Conservation (phyloP, 257 asterid genomes). For the Plantago major region DNA sequence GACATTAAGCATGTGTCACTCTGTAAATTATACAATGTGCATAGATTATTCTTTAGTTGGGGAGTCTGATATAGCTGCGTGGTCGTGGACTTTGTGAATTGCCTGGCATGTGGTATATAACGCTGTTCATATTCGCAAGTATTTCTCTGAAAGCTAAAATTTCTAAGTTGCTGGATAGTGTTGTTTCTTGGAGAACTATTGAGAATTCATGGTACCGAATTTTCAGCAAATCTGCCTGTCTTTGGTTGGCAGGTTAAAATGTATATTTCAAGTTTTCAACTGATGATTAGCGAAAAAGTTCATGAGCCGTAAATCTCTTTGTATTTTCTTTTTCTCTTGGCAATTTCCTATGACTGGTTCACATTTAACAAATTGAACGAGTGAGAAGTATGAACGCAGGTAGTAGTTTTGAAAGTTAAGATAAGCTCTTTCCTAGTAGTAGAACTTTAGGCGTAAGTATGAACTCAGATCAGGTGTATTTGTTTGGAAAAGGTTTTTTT, state of each 20-base stretch:
- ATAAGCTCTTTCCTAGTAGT: too few relatives aligned
- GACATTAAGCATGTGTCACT: slow-evolving; percentile 16
- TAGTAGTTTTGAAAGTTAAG: too few relatives aligned
- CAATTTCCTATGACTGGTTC: too few relatives aligned
- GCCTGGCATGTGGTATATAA: slow-evolving; percentile 1
- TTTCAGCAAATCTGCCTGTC: not conserved
- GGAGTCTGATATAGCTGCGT: slow-evolving; percentile 7
- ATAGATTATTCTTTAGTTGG: slow-evolving; percentile 17
- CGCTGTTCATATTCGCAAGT: slow-evolving; percentile 20
- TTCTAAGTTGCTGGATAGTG: slow-evolving; percentile 12
- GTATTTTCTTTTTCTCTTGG: too few relatives aligned
- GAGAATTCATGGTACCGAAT: not conserved
- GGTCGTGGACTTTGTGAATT: not conserved
- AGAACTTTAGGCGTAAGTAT: too few relatives aligned
- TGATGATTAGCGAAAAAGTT: too few relatives aligned
- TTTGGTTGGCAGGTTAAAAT: not conserved
- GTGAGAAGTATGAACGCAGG: too few relatives aligned
- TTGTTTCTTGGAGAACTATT: not conserved
- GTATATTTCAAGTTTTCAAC: not conserved
- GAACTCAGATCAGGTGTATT: too few relatives aligned
- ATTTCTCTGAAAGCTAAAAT: slow-evolving; percentile 16
- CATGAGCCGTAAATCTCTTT: too few relatives aligned
- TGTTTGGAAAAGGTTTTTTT: too few relatives aligned
- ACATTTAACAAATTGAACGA: too few relatives aligned
- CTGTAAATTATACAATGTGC: slow-evolving; percentile 20